Percentiles rank a stretch among this genome's conserved stretches.
Evolutionary conservation across 108 stramenopile genomes (phyloP).

Genomic region (Cyclotella sp.): DNA sequence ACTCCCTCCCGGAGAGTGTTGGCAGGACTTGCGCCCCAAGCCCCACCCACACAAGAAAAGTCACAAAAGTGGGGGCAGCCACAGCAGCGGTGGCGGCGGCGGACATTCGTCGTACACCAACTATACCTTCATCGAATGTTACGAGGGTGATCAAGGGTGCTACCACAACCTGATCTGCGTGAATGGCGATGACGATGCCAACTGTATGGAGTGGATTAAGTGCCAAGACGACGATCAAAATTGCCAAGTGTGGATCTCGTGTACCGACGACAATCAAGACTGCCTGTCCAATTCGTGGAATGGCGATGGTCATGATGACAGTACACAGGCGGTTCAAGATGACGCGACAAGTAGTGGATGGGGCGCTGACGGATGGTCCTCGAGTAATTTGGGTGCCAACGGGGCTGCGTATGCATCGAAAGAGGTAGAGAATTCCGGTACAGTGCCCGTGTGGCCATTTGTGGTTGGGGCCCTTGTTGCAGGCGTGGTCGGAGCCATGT

Average conservation of each 20-base stretch:
- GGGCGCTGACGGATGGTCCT: constrained; percentile 6
- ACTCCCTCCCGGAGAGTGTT: neutral
- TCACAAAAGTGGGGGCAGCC: neutral
- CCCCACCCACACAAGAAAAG: neutral
- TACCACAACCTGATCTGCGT: neutral
- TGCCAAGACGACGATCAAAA: neutral
- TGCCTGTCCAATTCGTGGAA: neutral
- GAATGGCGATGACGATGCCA: neutral
- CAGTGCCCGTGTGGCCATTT: constrained; percentile 20
- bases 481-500: constrained; percentile 15
- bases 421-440: neutral
- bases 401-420: neutral
- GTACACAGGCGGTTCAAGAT: neutral
- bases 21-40: neutral
- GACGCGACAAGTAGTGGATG: neutral
- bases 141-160: constrained; percentile 4
- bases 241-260: neutral
- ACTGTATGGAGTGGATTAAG: neutral
- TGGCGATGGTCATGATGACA: constrained; percentile 5
- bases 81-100: neutral
- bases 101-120: neutral
- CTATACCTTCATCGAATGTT: neutral
- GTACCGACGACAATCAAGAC: neutral
- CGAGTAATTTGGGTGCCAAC: neutral
- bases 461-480: constrained; percentile 15